Evolutionary conservation across 2,329 filamentous ascomycete genomes (phyloP).

Genomic region (Trichothecium roseum): DNA sequence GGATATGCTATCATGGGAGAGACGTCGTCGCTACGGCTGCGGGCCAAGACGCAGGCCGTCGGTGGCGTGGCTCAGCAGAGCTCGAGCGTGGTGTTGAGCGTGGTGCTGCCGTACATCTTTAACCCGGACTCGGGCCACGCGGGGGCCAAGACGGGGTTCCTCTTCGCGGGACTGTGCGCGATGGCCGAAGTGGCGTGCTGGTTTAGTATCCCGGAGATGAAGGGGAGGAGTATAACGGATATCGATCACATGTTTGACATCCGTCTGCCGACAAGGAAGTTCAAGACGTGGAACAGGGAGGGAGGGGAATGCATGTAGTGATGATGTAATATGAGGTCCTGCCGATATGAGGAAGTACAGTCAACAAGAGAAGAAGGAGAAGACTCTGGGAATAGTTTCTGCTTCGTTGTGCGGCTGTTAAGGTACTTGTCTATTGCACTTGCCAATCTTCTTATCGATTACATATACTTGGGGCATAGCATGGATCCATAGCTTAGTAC

Average conservation of each 20-base stretch:
- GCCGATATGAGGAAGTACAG: no score
- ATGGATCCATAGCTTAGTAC: no score
- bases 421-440: no score
- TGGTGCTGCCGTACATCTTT: constrained; percentile 17
- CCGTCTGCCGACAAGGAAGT: constrained; percentile 10
- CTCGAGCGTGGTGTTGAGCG: constrained; percentile 16
- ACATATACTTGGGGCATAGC: no score
- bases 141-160: constrained; percentile 27
- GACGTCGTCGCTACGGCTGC: constrained; percentile 11
- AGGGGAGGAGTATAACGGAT: constrained; percentile 29
- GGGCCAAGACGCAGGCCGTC: constrained; percentile 21
- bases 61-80: constrained; percentile 28
- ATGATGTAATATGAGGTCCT: no score
- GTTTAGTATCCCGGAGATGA: constrained; percentile 38
- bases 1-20: constrained; percentile 26
- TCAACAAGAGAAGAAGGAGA: no score
- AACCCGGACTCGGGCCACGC: constrained; percentile 21
- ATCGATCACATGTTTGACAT: constrained; percentile 28
- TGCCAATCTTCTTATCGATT: no score
- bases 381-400: no score
- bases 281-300: constrained; percentile 5
- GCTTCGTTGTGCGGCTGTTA: no score
- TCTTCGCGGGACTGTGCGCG: constrained; percentile 22
- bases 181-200: constrained; percentile 22
- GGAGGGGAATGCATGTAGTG: background rate